Conservation (phyloP, 257 asterid species). For the Rubia yunnanensis region DNA sequence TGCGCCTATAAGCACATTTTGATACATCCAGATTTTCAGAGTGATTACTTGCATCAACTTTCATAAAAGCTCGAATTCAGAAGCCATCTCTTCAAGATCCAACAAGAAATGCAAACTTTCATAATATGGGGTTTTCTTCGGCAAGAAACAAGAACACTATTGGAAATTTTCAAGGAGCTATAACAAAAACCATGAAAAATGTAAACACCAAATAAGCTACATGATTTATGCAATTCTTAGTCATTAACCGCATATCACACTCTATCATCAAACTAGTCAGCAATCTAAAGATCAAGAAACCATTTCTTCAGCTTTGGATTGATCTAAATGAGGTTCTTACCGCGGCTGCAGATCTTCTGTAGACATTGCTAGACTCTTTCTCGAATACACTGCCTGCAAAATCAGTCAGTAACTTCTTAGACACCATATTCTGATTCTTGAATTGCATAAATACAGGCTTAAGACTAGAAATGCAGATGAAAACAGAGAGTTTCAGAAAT, state of each 20-base stretch:
- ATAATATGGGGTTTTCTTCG: background rate
- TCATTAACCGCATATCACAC: background rate
- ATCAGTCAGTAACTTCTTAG: background rate
- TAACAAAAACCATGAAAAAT: background rate
- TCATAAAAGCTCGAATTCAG: background rate
- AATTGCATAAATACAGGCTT: background rate
- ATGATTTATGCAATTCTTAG: background rate
- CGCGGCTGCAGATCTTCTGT: conserved; percentile 34
- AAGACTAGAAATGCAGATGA: background rate
- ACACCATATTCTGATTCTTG: background rate
- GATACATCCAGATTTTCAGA: background rate
- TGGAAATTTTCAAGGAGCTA: background rate
- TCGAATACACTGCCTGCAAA: conserved; percentile 45
- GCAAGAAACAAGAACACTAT: background rate
- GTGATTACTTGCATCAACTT: no score
- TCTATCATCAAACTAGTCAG: background rate
- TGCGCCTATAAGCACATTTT: background rate
- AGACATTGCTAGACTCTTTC: conserved; percentile 28
- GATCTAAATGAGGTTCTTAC: conserved; percentile 22
- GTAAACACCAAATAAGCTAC: background rate
- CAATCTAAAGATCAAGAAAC: background rate
- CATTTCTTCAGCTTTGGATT: background rate
- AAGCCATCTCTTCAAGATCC: background rate
- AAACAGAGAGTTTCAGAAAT: background rate
- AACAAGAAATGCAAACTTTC: background rate